Conservation (phyloP, 1,284 basidiomycete genomes). For the Irpex sp. region DNA sequence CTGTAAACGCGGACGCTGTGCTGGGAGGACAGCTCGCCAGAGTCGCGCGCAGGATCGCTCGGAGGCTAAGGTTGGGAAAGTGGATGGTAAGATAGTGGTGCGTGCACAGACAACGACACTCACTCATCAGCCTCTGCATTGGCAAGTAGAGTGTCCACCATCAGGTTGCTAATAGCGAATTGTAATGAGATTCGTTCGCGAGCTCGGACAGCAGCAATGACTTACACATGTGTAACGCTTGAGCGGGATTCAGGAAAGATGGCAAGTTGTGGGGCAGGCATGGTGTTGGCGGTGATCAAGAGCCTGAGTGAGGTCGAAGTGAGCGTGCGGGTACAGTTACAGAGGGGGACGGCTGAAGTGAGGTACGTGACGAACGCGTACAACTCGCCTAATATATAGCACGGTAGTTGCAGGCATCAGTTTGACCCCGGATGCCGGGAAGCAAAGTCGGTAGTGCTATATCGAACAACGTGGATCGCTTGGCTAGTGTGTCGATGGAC, state of each 20-base stretch:
- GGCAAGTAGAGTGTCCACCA: conserved; percentile 78
- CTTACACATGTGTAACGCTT: conserved; percentile 9
- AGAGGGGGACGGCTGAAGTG: background rate
- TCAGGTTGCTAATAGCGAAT: conserved; percentile 54
- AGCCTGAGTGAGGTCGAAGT: background rate
- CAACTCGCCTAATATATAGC: background rate
- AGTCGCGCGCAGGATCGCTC: conserved; percentile 62
- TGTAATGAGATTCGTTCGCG: conserved; percentile 7
- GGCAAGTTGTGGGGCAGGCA: conserved; percentile 5
- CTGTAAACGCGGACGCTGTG: conserved; percentile 55
- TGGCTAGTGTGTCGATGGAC: background rate
- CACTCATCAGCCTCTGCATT: conserved; percentile 69
- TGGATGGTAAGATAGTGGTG: background rate
- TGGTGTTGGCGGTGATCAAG: background rate
- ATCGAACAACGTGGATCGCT: background rate
- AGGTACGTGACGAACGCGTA: background rate
- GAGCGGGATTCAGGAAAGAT: background rate
- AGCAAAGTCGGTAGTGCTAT: background rate
- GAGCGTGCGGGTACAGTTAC: background rate
- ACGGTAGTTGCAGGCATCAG: background rate
- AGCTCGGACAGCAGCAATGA: background rate
- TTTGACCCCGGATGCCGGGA: background rate
- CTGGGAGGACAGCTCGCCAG: conserved; percentile 62
- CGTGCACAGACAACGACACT: conserved; percentile 24
- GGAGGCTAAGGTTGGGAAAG: conserved; percentile 44